These are phyloP conservation scores for Fragaria iinumae DNA, from an alignment of 306 rosid species.

Conservation along the genomic window DNA sequence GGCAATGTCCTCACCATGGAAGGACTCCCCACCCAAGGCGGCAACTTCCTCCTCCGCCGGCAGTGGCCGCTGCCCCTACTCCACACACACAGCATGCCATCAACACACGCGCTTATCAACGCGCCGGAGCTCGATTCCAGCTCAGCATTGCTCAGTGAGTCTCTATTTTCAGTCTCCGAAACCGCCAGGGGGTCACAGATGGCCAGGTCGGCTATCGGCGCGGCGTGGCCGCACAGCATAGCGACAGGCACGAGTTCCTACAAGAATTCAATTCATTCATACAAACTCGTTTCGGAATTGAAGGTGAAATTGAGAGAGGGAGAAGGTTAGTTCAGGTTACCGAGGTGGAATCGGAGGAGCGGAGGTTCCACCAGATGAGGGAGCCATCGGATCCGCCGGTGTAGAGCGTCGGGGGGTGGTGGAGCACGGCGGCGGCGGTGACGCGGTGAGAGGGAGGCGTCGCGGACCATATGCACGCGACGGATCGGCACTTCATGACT, in stretches of 20 bases:
- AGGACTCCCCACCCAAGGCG: conserved; percentile 95
- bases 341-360: conserved; percentile 46
- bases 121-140: conserved; percentile 46
- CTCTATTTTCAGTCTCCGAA: conserved; percentile 29
- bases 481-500: conserved; percentile 90
- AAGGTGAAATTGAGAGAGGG: neutral
- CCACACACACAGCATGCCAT: conserved; percentile 94
- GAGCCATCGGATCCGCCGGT: conserved; percentile 98
- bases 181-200: conserved; percentile 62
- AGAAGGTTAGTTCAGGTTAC: conserved; percentile 34
- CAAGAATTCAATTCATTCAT: neutral
- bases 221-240: conserved; percentile 88
- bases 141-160: conserved; percentile 26
- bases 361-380: conserved; percentile 87
- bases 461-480: conserved; percentile 82
- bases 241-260: conserved; percentile 79
- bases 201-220: conserved; percentile 66
- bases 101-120: conserved; percentile 75
- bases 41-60: conserved; percentile 78
- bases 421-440: conserved; percentile 64
- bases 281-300: neutral
- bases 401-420: conserved; percentile 61
- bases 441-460: conserved; percentile 69
- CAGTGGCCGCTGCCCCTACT: conserved; percentile 89
- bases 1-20: conserved; percentile 59